Evolutionary conservation across 768 basidiomycete species (phyloP).

Genomic region (Agaricus sinodeliciosus): DNA sequence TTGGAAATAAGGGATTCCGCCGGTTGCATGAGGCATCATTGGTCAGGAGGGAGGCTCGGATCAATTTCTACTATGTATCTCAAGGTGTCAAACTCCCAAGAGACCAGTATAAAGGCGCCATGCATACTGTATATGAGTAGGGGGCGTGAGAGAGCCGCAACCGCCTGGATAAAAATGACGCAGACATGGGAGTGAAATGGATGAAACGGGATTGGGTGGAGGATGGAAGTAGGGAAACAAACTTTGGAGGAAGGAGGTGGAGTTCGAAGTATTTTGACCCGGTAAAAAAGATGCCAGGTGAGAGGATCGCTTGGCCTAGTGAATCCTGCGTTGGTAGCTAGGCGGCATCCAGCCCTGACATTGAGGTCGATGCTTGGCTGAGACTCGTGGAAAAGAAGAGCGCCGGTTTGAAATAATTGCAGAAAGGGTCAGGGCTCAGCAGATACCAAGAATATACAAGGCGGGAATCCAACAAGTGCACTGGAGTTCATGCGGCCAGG

Average conservation of each 20-base stretch:
- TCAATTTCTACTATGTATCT: background rate
- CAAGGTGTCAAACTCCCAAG: background rate
- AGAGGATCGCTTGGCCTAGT: too few relatives aligned
- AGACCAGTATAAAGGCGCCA: slow-evolving; percentile 4
- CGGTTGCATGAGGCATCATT: background rate
- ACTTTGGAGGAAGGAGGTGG: background rate
- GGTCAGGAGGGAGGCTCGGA: background rate
- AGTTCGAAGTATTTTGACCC: background rate
- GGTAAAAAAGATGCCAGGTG: background rate
- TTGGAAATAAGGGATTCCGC: too few relatives aligned
- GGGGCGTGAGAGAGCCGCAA: slow-evolving; percentile 13
- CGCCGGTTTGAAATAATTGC: too few relatives aligned
- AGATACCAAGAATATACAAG: background rate
- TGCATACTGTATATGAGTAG: background rate
- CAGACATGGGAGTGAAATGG: slow-evolving; percentile 13
- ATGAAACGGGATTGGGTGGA: slow-evolving; percentile 2
- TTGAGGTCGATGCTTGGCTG: background rate
- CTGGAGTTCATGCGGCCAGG: too few relatives aligned
- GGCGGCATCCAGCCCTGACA: too few relatives aligned
- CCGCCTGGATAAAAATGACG: slow-evolving; percentile 6
- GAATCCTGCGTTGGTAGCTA: too few relatives aligned
- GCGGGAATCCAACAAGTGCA: slow-evolving; percentile 1
- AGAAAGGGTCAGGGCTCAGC: background rate
- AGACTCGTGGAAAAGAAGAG: too few relatives aligned
- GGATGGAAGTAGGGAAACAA: background rate